Evolutionary conservation across 2,329 filamentous ascomycete genomes (phyloP).

Genomic region (Aspergillus versicolor): DNA sequence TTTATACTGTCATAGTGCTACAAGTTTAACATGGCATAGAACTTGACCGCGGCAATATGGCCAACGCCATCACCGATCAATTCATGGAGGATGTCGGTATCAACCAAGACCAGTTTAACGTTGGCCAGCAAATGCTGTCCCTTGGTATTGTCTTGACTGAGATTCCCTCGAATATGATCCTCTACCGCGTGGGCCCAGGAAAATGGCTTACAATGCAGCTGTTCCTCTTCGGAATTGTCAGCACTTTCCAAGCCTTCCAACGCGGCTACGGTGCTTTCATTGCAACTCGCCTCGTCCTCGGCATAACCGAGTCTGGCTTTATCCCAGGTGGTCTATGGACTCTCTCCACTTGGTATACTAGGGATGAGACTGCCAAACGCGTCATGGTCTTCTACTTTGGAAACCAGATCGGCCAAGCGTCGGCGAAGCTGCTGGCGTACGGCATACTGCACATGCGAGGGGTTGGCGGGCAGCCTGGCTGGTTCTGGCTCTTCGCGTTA

Average conservation of each 20-base stretch:
- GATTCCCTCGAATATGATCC: slow-evolving; percentile 54
- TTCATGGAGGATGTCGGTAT: slow-evolving; percentile 53
- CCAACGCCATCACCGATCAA: slow-evolving; percentile 53
- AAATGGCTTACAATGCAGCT: slow-evolving; percentile 56
- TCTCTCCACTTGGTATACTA: slow-evolving; percentile 10
- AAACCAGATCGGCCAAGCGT: slow-evolving; percentile 10
- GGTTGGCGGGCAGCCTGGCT: slow-evolving; percentile 4
- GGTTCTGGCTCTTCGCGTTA: slow-evolving; percentile 13
- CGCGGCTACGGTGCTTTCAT: slow-evolving; percentile 50
- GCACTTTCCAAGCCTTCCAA: slow-evolving; percentile 56
- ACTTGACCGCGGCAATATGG: slow-evolving; percentile 42
- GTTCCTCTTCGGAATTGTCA: slow-evolving; percentile 55
- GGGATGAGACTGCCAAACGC: slow-evolving; percentile 9
- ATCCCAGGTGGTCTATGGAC: slow-evolving; percentile 48
- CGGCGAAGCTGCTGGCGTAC: slow-evolving; percentile 8
- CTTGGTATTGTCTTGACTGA: slow-evolving; percentile 50
- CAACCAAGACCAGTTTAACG: slow-evolving; percentile 54
- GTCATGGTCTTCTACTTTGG: slow-evolving; percentile 16
- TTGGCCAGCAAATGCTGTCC: slow-evolving; percentile 54
- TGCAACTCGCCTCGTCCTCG: slow-evolving; percentile 53
- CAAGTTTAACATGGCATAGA: slow-evolving; percentile 2
- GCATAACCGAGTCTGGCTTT: slow-evolving; percentile 55
- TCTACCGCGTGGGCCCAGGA: slow-evolving; percentile 53
- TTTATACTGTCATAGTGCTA: not conserved
- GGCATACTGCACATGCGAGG: slow-evolving; percentile 12